Evolutionary conservation across 148 eudicot species (phyloP).

Genomic region (Rhododendron williamsianum): DNA sequence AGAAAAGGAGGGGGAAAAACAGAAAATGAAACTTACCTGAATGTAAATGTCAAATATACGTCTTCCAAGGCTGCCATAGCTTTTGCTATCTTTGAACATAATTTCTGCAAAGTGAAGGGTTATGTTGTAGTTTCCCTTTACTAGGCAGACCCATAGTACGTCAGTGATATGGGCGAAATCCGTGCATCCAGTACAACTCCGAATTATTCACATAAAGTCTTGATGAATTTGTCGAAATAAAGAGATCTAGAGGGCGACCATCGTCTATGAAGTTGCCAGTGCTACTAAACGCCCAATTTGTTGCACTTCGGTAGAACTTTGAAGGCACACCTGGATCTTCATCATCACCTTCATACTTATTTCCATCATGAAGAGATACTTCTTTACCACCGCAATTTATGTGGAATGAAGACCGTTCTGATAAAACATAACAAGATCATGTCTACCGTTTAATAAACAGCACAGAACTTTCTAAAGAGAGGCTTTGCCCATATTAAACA

Average conservation of each 20-base stretch:
- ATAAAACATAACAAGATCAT: not conserved
- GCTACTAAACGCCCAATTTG: slow-evolving; percentile 26
- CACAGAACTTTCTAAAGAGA: not conserved
- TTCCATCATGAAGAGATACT: not conserved
- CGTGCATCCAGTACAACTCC: slow-evolving; percentile 24
- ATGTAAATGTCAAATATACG: too few relatives aligned
- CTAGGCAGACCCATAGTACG: slow-evolving; percentile 29
- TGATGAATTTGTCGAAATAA: not conserved
- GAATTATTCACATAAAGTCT: not conserved
- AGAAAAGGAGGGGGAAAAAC: too few relatives aligned
- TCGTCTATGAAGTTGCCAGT: slow-evolving; percentile 31
- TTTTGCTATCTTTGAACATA: not conserved
- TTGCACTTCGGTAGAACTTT: not conserved
- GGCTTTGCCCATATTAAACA: not conserved
- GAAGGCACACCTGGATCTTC: slow-evolving; percentile 15
- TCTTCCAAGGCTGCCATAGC: too few relatives aligned
- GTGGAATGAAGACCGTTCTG: slow-evolving; percentile 4
- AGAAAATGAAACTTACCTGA: too few relatives aligned
- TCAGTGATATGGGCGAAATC: slow-evolving; percentile 1
- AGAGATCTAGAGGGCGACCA: not conserved
- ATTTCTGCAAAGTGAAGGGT: slow-evolving; percentile 36
- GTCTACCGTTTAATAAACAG: not conserved
- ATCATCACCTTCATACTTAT: slow-evolving; percentile 7
- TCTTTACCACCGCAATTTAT: slow-evolving; percentile 33
- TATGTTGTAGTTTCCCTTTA: slow-evolving; percentile 26